These are phyloP conservation scores for Mortierella polycephala DNA, from an alignment of 371 early-diverging fungal genomes.

Conservation along the genomic window DNA sequence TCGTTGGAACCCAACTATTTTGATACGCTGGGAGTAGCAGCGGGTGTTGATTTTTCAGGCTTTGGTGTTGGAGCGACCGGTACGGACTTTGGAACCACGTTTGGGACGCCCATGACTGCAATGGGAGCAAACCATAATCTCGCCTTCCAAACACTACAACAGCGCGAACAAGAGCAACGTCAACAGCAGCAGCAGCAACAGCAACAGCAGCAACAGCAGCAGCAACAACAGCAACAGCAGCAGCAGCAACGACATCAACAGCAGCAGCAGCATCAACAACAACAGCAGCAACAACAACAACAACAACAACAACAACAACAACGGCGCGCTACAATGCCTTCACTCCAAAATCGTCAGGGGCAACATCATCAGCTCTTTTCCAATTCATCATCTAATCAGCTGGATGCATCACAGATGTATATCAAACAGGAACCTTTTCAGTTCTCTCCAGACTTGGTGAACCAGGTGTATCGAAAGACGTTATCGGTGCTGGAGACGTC, in stretches of 20 bases:
- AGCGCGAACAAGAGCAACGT: slow-evolving; percentile 33
- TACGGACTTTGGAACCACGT: slow-evolving; percentile 15
- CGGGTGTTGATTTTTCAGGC: slow-evolving; percentile 51
- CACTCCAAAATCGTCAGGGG: slow-evolving; percentile 1
- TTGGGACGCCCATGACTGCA: slow-evolving; percentile 21
- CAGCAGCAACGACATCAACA: slow-evolving; percentile 28
- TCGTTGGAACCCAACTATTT: slow-evolving; percentile 41
- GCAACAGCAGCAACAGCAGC: slow-evolving; percentile 21
- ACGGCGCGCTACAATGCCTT: neutral
- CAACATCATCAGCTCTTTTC: slow-evolving; percentile 18
- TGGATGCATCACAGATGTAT: slow-evolving; percentile 24
- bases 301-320: slow-evolving; percentile 19
- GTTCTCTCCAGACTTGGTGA: slow-evolving; percentile 45
- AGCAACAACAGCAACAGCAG: slow-evolving; percentile 22
- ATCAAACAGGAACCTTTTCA: slow-evolving; percentile 52
- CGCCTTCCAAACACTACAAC: slow-evolving; percentile 41
- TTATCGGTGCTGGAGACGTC: slow-evolving; percentile 35
- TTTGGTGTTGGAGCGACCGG: slow-evolving; percentile 53
- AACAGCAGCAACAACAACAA: slow-evolving; percentile 28
- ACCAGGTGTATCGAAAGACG: slow-evolving; percentile 52
- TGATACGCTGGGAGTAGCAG: slow-evolving; percentile 21
- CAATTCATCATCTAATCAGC: slow-evolving; percentile 1
- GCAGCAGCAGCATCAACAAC: slow-evolving; percentile 13
- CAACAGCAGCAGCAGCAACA: slow-evolving; percentile 18
- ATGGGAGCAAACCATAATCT: slow-evolving; percentile 21